These are phyloP conservation scores for Clarireedia monteithiana DNA, from an alignment of 2,329 filamentous ascomycete genomes.

Conservation along the genomic window DNA sequence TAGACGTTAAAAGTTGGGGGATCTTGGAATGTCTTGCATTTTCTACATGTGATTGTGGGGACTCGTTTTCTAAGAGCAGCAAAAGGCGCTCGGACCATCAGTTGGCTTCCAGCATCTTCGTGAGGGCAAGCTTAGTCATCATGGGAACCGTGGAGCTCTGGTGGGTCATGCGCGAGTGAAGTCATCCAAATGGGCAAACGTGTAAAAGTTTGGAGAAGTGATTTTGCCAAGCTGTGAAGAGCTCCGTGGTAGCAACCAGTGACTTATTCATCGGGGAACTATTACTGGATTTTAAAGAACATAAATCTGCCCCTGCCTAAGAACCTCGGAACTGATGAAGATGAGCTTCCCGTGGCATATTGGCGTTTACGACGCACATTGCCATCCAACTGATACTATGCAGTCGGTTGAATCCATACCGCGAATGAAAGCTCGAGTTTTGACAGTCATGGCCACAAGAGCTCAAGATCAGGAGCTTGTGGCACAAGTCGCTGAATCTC, in stretches of 20 bases:
- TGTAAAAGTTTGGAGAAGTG: background rate
- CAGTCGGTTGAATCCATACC: slow-evolving; percentile 48
- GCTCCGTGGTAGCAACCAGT: no score
- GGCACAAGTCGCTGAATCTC: slow-evolving; percentile 46
- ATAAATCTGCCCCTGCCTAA: no score
- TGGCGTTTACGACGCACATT: slow-evolving; percentile 71
- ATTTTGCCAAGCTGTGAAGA: background rate
- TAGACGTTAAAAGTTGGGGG: no score
- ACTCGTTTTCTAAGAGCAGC: background rate
- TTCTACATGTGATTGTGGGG: slow-evolving; percentile 6
- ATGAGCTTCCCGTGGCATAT: slow-evolving; percentile 57
- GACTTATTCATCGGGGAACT: no score
- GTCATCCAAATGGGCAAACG: no score
- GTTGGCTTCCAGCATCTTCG: no score
- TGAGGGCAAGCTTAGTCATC: no score
- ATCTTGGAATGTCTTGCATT: no score
- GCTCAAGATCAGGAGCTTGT: slow-evolving; percentile 70
- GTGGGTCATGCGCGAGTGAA: no score
- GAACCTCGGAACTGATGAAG: slow-evolving; percentile 1
- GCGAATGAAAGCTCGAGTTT: slow-evolving; percentile 54
- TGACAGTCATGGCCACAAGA: slow-evolving; percentile 74
- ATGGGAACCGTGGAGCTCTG: no score
- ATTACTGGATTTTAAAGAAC: no score
- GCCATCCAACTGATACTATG: slow-evolving; percentile 77
- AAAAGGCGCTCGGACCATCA: no score